These are phyloP conservation scores for Pneumocystis jirovecii DNA, from an alignment of 1,139 yeast species.

Conservation along the genomic window DNA sequence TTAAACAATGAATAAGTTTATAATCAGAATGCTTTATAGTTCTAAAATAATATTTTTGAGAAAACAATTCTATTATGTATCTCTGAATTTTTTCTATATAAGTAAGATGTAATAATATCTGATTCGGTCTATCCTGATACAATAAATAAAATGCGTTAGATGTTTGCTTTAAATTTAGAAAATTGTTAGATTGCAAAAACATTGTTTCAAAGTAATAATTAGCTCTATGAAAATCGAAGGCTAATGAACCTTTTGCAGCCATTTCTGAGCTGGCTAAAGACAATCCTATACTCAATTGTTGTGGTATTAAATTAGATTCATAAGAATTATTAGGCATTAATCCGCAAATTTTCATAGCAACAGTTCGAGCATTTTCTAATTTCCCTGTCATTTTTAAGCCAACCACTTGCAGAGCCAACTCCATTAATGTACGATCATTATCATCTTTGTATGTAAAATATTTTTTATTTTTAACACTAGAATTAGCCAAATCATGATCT, in stretches of 20 bases:
- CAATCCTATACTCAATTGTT: background rate
- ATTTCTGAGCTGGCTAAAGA: background rate
- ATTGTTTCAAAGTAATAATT: background rate
- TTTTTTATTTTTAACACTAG: constrained; percentile 22
- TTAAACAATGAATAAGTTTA: background rate
- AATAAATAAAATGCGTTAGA: background rate
- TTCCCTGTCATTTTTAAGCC: constrained; percentile 92
- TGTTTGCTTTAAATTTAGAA: background rate
- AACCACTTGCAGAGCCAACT: constrained; percentile 81
- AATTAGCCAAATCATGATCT: constrained; percentile 23
- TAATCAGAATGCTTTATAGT: background rate
- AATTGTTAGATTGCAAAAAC: background rate
- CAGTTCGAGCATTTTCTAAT: constrained; percentile 58
- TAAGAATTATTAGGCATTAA: background rate
- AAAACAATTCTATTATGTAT: background rate
- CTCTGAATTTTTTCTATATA: background rate
- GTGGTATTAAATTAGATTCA: background rate
- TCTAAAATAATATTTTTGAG: background rate
- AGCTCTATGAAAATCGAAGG: background rate
- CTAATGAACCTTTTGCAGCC: background rate
- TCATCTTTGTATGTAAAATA: constrained; percentile 83
- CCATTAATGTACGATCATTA: constrained; percentile 81
- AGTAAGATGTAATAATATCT: background rate
- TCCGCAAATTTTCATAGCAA: constrained; percentile 1
- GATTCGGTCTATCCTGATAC: background rate